phyloP scores from a whole-genome alignment of 2,329 filamentous ascomycete species.

The Paecilomyces sp. region DNA sequence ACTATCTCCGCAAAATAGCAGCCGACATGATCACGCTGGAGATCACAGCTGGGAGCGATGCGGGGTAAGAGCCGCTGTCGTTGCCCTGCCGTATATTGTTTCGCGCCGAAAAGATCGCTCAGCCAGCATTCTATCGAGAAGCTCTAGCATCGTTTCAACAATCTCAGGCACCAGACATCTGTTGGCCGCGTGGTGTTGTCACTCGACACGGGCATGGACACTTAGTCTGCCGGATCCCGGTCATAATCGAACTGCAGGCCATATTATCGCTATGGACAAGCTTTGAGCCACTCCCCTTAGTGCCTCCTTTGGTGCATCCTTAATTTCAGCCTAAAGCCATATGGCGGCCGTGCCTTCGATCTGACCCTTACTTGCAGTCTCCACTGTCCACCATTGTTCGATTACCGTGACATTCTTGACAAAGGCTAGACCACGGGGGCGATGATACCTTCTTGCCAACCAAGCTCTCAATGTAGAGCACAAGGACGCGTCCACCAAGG shows the following conservation, averaged over 20 bases:
- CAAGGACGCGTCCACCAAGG: background rate
- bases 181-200: background rate
- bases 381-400: background rate
- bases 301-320: background rate
- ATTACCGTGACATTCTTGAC: background rate
- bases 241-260: background rate
- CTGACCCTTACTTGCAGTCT: background rate
- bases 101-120: background rate
- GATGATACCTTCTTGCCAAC: background rate
- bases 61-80: background rate
- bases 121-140: background rate
- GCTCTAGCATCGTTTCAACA: background rate
- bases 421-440: background rate
- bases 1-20: background rate
- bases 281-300: background rate
- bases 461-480: background rate
- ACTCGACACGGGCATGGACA: background rate
- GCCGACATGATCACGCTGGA: background rate
- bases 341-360: background rate
- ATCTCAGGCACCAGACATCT: background rate
- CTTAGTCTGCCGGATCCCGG: background rate
- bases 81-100: background rate
- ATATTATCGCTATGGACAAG: background rate
- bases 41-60: background rate
- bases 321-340: background rate